Conservation (phyloP, 805 yeast species). For the Candida dajiaensis region DNA sequence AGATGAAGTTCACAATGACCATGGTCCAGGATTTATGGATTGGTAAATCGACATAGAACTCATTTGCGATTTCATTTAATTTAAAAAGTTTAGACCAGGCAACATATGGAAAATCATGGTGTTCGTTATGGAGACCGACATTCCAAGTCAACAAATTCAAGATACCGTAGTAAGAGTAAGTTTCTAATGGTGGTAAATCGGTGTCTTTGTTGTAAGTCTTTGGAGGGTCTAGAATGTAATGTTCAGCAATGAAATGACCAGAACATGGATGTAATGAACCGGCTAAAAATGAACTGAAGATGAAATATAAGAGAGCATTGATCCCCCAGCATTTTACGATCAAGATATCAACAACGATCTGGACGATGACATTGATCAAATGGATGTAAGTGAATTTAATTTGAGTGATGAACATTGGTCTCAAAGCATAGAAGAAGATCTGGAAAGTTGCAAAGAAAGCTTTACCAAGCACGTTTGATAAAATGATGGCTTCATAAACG, state of each 20-base stretch:
- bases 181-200: slow-evolving; percentile 62
- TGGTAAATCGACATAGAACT: slow-evolving; percentile 79
- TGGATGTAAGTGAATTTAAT: slow-evolving; percentile 73
- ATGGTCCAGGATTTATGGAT: slow-evolving; percentile 71
- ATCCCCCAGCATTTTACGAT: slow-evolving; percentile 59
- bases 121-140: slow-evolving; percentile 92
- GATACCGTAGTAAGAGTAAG: slow-evolving; percentile 83
- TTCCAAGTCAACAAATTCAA: slow-evolving; percentile 81
- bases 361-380: slow-evolving; percentile 53
- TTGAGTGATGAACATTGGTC: slow-evolving; percentile 83
- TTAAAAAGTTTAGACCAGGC: slow-evolving; percentile 81
- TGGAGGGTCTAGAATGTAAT: slow-evolving; percentile 66
- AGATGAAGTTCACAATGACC: slow-evolving; percentile 66
- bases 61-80: slow-evolving; percentile 62
- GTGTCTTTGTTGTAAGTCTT: slow-evolving; percentile 20
- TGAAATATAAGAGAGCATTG: slow-evolving; percentile 57
- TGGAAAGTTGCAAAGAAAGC: slow-evolving; percentile 89
- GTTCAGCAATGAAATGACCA: slow-evolving; percentile 96
- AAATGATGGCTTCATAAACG: slow-evolving; percentile 60
- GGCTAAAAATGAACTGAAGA: slow-evolving; percentile 76
- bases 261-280: slow-evolving; percentile 93
- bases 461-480: slow-evolving; percentile 77
- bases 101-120: slow-evolving; percentile 90
- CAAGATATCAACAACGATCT: slow-evolving; percentile 50
- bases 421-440: slow-evolving; percentile 78